Percentiles rank a stretch among this genome's conserved stretches.
Evolutionary conservation across 139 green algal genomes (phyloP).

Genomic region (Tetradesmus obliquus): DNA sequence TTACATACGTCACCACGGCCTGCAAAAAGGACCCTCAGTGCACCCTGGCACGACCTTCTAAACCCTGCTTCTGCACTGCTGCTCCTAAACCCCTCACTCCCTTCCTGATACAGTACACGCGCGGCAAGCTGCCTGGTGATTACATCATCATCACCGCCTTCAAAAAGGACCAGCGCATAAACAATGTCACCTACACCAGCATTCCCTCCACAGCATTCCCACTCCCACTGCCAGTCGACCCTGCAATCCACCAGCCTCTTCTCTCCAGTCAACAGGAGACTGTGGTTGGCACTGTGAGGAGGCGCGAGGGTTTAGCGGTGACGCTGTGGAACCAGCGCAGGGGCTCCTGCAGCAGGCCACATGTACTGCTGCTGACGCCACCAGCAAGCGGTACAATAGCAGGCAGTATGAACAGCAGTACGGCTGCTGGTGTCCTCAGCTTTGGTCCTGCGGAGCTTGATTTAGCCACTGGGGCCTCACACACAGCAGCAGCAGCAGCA

Average conservation of each 20-base stretch:
- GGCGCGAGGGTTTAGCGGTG: not conserved
- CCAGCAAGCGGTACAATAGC: not conserved
- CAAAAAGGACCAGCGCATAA: slow-evolving; percentile 36
- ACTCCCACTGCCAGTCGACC: not conserved
- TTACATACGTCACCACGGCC: no score
- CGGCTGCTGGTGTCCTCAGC: not conserved
- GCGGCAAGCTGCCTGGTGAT: slow-evolving; percentile 15
- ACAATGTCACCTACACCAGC: slow-evolving; percentile 32
- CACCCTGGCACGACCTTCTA: no score
- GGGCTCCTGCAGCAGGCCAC: not conserved
- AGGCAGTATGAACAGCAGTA: not conserved
- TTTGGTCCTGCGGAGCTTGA: not conserved
- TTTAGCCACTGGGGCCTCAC: not conserved
- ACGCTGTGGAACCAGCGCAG: slow-evolving; percentile 30
- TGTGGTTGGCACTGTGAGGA: not conserved
- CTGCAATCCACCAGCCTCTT: not conserved
- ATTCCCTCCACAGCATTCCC: not conserved
- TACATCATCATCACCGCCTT: slow-evolving; percentile 36
- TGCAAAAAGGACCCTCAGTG: no score
- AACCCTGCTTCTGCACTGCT: no score
- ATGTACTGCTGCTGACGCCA: slow-evolving; percentile 12
- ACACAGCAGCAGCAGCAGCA: not conserved
- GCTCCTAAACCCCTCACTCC: no score
- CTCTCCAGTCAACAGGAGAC: not conserved
- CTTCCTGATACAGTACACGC: not conserved